Conservation (phyloP, 352 stramenopile species). For the Pythium phragmiticola region DNA sequence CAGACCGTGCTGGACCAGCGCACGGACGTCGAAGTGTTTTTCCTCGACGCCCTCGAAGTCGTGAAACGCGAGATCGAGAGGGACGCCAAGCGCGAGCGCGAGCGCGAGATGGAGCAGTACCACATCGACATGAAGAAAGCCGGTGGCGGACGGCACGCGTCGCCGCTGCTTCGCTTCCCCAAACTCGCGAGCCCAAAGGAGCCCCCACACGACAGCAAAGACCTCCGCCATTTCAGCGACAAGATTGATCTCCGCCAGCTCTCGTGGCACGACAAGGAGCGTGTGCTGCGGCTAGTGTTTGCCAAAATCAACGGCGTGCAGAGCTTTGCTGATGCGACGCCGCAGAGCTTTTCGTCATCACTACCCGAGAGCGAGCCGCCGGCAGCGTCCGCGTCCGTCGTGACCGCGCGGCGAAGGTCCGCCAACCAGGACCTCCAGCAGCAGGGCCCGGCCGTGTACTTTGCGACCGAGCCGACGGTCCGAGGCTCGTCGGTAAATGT, state of each 20-base stretch:
- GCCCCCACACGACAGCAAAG: background rate
- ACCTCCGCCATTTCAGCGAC: constrained; percentile 40
- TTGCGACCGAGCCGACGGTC: constrained; percentile 43
- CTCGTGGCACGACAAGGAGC: constrained; percentile 89
- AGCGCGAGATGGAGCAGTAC: constrained; percentile 54
- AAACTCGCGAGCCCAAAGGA: constrained; percentile 34
- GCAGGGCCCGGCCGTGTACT: constrained; percentile 39
- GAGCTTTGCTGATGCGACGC: constrained; percentile 38
- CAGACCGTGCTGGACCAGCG: constrained; percentile 91
- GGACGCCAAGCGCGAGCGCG: constrained; percentile 47
- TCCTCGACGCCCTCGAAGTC: constrained; percentile 89
- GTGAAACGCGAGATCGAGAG: constrained; percentile 77
- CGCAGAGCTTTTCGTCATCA: constrained; percentile 9
- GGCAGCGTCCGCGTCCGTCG: background rate
- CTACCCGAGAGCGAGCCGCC: constrained; percentile 25
- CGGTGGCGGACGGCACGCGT: constrained; percentile 30
- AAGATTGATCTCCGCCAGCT: constrained; percentile 90
- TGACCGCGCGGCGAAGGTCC: constrained; percentile 13
- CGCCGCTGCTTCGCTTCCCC: constrained; percentile 42
- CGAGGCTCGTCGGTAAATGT: constrained; percentile 20
- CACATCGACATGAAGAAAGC: constrained; percentile 49
- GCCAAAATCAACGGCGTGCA: constrained; percentile 90
- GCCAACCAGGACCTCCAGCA: constrained; percentile 11
- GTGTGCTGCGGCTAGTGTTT: constrained; percentile 92
- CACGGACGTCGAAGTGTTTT: constrained; percentile 91